Evolutionary conservation across 768 basidiomycete genomes (phyloP), one percentile per base, ranked within the genome.

Genomic region (Tricholomella constricta): DNA sequence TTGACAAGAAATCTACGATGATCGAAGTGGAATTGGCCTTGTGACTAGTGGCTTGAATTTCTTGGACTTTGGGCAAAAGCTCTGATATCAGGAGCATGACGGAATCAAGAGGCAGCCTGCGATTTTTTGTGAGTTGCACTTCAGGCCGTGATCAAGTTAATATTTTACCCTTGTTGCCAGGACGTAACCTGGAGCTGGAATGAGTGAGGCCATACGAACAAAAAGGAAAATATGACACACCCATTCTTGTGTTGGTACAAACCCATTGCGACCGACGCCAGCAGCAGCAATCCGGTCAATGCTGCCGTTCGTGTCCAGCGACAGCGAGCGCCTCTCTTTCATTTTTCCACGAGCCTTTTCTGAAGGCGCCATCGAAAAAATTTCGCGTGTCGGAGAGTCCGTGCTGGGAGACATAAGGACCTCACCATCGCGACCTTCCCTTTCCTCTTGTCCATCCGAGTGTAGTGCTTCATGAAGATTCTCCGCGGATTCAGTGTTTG

Each of bases 231-330:
- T 20, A 52, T 36, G n/a, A 63, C 79, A 50, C 58, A 93, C 94
- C 96, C 97, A 99, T 83, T 94, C 93, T 67, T 97, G 92, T 3
- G 94, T 97, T 10, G 97, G 94, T 7, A 95, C 78, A 69, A 98
- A 99, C 2, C 94, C 92, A 67, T 93, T 95, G 59, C 89, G 79
- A 25, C 94, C 94, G 15, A 95, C 81, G 11, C 84, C 86, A 15
- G 77, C 75, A 26, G 81, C 77, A n/a, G 88, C 84, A 20, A 83
- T 70, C 26, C 82, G 80, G 53, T 92, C 88, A 43, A 87, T 64
- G 50, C 81, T 80, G 35, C 70, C 73, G 44, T 78, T 78, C 52
- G 71, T 76, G 52, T 80, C 74, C 22, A 83, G 73, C 29, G 78
- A 75, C n/a, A 77, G 57, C 6, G 83, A 85, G 22, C 81, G 72